Conservation (phyloP, 2,329 filamentous ascomycete genomes). For the Trichoderma sp. region DNA sequence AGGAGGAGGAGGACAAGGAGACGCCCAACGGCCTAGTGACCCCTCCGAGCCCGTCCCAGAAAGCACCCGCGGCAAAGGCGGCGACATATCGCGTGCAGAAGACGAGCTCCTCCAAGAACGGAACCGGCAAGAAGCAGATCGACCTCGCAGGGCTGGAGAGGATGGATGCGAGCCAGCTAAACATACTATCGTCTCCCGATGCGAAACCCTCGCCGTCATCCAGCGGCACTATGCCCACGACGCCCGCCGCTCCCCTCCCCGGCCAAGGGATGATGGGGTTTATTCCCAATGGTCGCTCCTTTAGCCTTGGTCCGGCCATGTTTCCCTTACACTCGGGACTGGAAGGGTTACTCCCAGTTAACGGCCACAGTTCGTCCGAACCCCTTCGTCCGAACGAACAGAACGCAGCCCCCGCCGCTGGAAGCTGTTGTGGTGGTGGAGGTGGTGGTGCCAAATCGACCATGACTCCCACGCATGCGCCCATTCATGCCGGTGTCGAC, state of each 20-base stretch:
- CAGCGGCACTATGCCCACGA: slow-evolving; percentile 30
- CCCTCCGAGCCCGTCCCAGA: slow-evolving; percentile 40
- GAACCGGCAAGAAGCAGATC: slow-evolving; percentile 50
- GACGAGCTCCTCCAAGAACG: slow-evolving; percentile 41
- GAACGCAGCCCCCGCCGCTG: slow-evolving; percentile 17
- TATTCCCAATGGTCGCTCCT: slow-evolving; percentile 35
- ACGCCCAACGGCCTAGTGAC: slow-evolving; percentile 33
- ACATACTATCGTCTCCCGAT: slow-evolving; percentile 46
- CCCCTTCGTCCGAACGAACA: slow-evolving; percentile 30
- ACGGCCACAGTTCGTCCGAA: slow-evolving; percentile 31
- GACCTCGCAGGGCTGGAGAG: slow-evolving; percentile 53
- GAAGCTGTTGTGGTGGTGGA: slow-evolving; percentile 35
- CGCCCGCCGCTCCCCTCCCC: slow-evolving; percentile 32
- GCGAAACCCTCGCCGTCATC: slow-evolving; percentile 35
- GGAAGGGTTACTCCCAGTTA: slow-evolving; percentile 34
- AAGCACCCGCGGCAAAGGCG: slow-evolving; percentile 33
- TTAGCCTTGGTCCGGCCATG: slow-evolving; percentile 34
- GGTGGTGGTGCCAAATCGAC: not conserved
- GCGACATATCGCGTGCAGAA: slow-evolving; percentile 53
- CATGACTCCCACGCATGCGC: slow-evolving; percentile 7
- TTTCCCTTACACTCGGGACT: slow-evolving; percentile 42
- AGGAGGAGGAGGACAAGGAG: slow-evolving; percentile 31
- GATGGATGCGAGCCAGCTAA: slow-evolving; percentile 57
- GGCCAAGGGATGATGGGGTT: slow-evolving; percentile 39
- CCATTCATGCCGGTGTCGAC: slow-evolving; percentile 22